A percentile compares a stretch with the other conserved stretches of the same genome.
Conservation (phyloP, 495 filamentous ascomycete species). For the Penicillium daleae region DNA sequence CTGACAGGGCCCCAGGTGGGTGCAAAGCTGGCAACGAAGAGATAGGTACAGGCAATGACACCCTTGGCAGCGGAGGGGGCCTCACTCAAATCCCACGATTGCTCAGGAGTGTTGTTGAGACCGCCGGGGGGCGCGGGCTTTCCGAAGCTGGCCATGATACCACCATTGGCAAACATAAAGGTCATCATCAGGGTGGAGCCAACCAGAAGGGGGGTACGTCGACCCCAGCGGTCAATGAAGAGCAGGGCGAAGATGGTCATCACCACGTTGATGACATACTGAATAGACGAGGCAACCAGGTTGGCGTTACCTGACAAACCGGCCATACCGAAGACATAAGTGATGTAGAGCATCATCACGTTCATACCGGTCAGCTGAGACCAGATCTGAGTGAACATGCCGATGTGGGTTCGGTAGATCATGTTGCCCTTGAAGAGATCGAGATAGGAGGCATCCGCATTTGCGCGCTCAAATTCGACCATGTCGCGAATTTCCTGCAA, state of each 20-base stretch:
- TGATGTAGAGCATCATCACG: constrained; percentile 76
- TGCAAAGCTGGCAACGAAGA: constrained; percentile 65
- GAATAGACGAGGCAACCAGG: constrained; percentile 70
- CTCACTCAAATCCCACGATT: constrained; percentile 45
- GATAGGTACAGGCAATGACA: constrained; percentile 65
- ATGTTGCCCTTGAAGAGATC: constrained; percentile 72
- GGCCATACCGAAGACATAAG: constrained; percentile 74
- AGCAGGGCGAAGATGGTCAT: constrained; percentile 60
- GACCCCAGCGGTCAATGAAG: constrained; percentile 65
- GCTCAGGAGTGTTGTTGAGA: constrained; percentile 37
- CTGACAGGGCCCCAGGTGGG: constrained; percentile 66
- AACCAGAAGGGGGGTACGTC: constrained; percentile 64
- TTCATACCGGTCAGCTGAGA: constrained; percentile 85
- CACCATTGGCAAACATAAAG: constrained; percentile 72
- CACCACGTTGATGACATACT: constrained; percentile 66
- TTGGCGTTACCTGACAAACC: constrained; percentile 59
- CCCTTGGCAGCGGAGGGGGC: constrained; percentile 51
- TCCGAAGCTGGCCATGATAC: constrained; percentile 59
- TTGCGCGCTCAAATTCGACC: constrained; percentile 68
- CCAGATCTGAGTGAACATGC: constrained; percentile 83
- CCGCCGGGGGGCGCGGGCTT: constrained; percentile 56
- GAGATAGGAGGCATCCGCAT: constrained; percentile 64
- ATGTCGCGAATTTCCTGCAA: constrained; percentile 70
- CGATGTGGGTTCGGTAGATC: constrained; percentile 75
- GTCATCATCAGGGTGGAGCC: constrained; percentile 70